A percentile compares a stretch with the other conserved stretches of the same genome.
Evolutionary conservation across 2,329 filamentous ascomycete species (phyloP).

Genomic region (Pseudogymnoascus sp.): DNA sequence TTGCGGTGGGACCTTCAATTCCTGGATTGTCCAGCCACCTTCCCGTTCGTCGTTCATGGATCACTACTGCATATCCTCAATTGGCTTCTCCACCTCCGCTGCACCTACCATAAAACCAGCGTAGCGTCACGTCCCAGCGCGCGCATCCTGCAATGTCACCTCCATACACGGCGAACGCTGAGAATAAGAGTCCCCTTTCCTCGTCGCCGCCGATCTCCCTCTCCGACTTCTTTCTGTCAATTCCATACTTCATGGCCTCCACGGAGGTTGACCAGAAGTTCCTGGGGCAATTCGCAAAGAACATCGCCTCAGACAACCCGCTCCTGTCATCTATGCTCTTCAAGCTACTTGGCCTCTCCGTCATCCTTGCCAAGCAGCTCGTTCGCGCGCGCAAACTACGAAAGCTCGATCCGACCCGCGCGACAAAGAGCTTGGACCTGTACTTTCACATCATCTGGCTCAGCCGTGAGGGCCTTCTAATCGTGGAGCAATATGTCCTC

Average conservation of each 20-base stretch:
- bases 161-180: background rate
- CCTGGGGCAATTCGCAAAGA: conserved; percentile 77
- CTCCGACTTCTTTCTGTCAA: background rate
- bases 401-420: conserved; percentile 67
- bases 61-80: conserved; percentile 2
- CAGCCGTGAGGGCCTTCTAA: conserved; percentile 78
- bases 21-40: background rate
- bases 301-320: conserved; percentile 68
- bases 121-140: conserved; percentile 4
- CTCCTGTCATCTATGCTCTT: conserved; percentile 76
- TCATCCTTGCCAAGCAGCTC: conserved; percentile 77
- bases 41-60: conserved; percentile 1
- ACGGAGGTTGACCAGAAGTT: conserved; percentile 98
- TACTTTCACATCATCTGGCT: conserved; percentile 95
- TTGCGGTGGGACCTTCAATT: background rate
- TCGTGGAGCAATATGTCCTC: conserved; percentile 80
- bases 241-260: conserved; percentile 63
- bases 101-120: conserved; percentile 2
- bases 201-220: conserved; percentile 3
- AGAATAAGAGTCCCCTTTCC: conserved; percentile 1
- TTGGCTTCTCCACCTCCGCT: conserved; percentile 3
- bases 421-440: conserved; percentile 72
- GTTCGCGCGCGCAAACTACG: conserved; percentile 76
- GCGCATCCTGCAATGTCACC: background rate
- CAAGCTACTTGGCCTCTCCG: conserved; percentile 83